Percentiles rank a stretch among this genome's conserved stretches.
phyloP scores from a whole-genome alignment of 2,329 filamentous ascomycete species.

The Coniochaeta sp. region DNA sequence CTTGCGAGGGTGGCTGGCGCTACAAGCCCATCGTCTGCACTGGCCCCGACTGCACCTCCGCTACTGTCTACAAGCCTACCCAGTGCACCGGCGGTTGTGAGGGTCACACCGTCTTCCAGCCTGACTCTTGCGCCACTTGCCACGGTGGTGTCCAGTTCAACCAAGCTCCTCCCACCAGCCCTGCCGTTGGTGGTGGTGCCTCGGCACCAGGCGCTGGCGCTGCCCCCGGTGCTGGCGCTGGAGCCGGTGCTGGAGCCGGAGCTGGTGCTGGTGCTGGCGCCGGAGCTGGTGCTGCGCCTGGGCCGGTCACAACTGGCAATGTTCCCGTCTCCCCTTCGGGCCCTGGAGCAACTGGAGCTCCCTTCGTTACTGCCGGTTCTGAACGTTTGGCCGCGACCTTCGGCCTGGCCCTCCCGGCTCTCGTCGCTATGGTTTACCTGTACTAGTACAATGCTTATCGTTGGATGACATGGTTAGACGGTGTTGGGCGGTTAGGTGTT shows the following conservation, averaged over 20 bases:
- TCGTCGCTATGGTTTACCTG: background rate
- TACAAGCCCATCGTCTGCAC: conserved; percentile 1
- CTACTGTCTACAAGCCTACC: conserved; percentile 1
- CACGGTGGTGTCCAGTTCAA: conserved; percentile 1
- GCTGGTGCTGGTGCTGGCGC: background rate
- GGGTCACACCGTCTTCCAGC: background rate
- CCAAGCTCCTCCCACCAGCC: background rate
- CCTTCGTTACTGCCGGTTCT: background rate
- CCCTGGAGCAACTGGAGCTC: background rate
- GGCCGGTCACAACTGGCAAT: background rate
- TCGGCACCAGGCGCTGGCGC: background rate
- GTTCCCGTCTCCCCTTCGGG: background rate
- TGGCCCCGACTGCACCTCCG: background rate
- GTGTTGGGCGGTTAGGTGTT: no score
- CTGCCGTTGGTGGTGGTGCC: no score
- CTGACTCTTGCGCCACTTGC: conserved; percentile 1
- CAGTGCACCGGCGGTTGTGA: background rate
- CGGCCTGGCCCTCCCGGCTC: background rate
- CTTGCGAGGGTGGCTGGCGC: background rate
- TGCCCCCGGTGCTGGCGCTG: background rate
- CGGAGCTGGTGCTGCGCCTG: background rate
- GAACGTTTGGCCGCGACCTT: background rate
- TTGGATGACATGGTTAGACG: no score
- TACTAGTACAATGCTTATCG: no score
- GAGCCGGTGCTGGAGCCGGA: background rate